These are phyloP conservation scores for Backusella liffmaniae DNA, from an alignment of 192 early-diverging fungal species.

Conservation along the genomic window DNA sequence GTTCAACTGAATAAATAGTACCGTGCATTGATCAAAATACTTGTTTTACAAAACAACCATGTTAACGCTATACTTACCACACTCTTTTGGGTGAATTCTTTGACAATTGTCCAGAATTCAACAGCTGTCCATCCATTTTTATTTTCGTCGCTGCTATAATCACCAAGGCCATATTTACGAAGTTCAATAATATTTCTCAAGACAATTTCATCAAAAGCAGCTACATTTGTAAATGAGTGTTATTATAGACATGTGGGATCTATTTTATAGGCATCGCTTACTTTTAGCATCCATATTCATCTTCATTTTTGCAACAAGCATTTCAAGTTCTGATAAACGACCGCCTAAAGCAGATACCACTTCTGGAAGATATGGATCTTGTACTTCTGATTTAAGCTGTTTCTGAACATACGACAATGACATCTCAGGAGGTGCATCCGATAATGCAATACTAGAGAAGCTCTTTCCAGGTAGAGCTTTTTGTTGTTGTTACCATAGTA, in stretches of 20 bases:
- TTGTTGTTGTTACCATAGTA: background rate
- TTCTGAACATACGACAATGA: conserved; percentile 60
- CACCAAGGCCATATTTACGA: conserved; percentile 82
- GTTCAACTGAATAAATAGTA: conserved; percentile 45
- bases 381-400: conserved; percentile 36
- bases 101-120: conserved; percentile 91
- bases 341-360: conserved; percentile 82
- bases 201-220: conserved; percentile 85
- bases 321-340: conserved; percentile 84
- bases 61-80: background rate
- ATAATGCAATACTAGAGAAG: conserved; percentile 62
- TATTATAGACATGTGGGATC: background rate
- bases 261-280: conserved; percentile 27
- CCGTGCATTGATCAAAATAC: background rate
- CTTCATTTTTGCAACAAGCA: conserved; percentile 87
- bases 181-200: conserved; percentile 78
- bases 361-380: conserved; percentile 35
- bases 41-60: background rate
- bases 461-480: conserved; percentile 68
- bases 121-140: conserved; percentile 69
- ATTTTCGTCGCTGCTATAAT: conserved; percentile 47
- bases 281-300: conserved; percentile 61
- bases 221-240: conserved; percentile 25
- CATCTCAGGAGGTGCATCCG: conserved; percentile 66
- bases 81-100: conserved; percentile 58